Percentiles rank a stretch among this genome's conserved stretches.
Evolutionary conservation across 1,284 basidiomycete genomes (phyloP).

Genomic region (Leccinum fallax): DNA sequence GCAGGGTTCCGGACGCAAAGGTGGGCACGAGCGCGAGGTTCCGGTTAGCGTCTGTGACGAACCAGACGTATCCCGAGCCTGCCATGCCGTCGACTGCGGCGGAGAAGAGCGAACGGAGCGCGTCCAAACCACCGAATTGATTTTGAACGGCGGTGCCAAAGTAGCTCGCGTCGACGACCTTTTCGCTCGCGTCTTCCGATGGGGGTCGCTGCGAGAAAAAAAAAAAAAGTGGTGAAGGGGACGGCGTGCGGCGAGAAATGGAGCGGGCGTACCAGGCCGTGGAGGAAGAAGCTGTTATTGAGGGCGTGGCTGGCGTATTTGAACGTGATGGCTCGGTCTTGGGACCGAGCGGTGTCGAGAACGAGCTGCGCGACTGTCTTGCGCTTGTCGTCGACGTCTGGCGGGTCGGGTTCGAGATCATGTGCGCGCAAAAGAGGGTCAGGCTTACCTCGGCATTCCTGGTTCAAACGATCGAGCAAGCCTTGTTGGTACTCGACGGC

Average conservation of each 20-base stretch:
- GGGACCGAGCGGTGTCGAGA: slow-evolving; percentile 66
- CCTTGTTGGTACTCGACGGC: slow-evolving; percentile 84
- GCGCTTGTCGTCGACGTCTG: slow-evolving; percentile 63
- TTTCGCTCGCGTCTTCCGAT: slow-evolving; percentile 27
- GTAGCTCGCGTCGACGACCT: slow-evolving; percentile 11
- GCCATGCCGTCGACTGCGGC: slow-evolving; percentile 79
- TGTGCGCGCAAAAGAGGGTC: not conserved
- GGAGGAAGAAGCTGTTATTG: slow-evolving; percentile 96
- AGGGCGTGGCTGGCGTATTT: slow-evolving; percentile 92
- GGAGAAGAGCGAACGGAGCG: slow-evolving; percentile 78
- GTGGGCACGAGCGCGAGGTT: slow-evolving; percentile 79
- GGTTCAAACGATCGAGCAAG: slow-evolving; percentile 72
- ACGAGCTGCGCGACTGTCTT: slow-evolving; percentile 75
- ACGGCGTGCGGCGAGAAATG: not conserved
- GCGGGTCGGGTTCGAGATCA: slow-evolving; percentile 7
- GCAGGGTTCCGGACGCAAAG: slow-evolving; percentile 87
- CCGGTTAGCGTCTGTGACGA: slow-evolving; percentile 70
- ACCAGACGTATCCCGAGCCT: slow-evolving; percentile 88
- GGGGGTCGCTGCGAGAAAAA: slow-evolving; percentile 44
- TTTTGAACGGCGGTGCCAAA: slow-evolving; percentile 48
- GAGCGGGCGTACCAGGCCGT: slow-evolving; percentile 67
- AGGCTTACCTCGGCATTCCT: slow-evolving; percentile 67
- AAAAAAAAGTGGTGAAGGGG: not conserved
- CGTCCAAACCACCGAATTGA: slow-evolving; percentile 65
- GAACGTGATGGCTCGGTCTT: slow-evolving; percentile 73